Percentiles rank a stretch among this genome's conserved stretches.
Evolutionary conservation across 441 rosid genomes (phyloP).

Genomic region (Breynia disticha): DNA sequence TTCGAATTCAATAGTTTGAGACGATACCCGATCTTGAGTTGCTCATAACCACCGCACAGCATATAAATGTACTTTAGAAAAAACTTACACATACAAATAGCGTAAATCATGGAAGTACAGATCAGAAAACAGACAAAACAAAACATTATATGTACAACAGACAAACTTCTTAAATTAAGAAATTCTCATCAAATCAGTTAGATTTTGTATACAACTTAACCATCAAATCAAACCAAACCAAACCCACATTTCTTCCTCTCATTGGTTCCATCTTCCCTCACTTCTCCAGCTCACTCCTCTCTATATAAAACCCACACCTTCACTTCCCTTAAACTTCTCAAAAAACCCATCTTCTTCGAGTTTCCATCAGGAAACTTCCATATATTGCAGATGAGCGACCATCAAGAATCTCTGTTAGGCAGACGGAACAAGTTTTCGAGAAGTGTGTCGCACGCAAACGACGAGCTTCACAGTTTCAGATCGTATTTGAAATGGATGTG

Average conservation of each 20-base stretch:
- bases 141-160: too few relatives aligned
- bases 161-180: too few relatives aligned
- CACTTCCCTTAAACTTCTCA: not conserved
- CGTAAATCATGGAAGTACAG: too few relatives aligned
- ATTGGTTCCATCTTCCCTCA: not conserved
- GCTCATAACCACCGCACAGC: too few relatives aligned
- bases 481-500: slow-evolving; percentile 78
- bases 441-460: slow-evolving; percentile 46
- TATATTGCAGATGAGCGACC: slow-evolving; percentile 9
- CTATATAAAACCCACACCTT: not conserved
- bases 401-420: slow-evolving; percentile 23
- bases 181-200: not conserved
- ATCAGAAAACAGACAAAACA: too few relatives aligned
- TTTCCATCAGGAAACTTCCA: not conserved
- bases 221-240: not conserved
- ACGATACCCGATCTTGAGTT: too few relatives aligned
- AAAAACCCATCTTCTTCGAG: not conserved
- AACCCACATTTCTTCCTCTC: slow-evolving; percentile 2
- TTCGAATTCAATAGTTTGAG: too few relatives aligned
- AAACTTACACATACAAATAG: too few relatives aligned
- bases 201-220: not conserved
- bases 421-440: slow-evolving; percentile 29
- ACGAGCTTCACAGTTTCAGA: slow-evolving; percentile 68
- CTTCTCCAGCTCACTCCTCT: not conserved
- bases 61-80: too few relatives aligned